Base-by-base conservation (phyloP, 345 rosid species). In the Melastoma malabathricum region DNA sequence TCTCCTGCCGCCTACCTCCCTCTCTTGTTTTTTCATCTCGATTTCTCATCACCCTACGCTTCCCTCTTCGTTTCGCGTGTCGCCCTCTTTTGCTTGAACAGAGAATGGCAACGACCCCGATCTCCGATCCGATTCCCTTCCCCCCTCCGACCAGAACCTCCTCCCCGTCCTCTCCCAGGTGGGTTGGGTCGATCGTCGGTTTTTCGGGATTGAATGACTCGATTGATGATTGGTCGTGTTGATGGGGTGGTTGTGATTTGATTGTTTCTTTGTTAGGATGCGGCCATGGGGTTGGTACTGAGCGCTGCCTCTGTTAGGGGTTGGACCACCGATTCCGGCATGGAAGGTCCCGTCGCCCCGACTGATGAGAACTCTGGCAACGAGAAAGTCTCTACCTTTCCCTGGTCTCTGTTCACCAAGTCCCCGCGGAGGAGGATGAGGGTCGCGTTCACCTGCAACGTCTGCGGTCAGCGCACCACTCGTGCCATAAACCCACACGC, bases 371-470 rank as follows among this genome's bases (percentile, higher is more conserved):
- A 71, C 46, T 66, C 66, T 23, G 57, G 54, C 51, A 63, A 67
- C 51, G 88, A 68, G 56, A 80, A 61, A 48, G 73, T 84, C 38
- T 84, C 94, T 14, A 88, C 97, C 54, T 69, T 88, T 43, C 97
- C 97, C 3, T 88, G 97, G 92, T 88, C 94, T 25, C 77, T 84
- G 48, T 84, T 88, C 72, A 84, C 92, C 38, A 84, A 78, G 68
- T 88, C 97, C 3, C 97, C 94, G 0, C 94, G 94, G 18, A 62
- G 94, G 68, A 75, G 97, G 53, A 88, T 84, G 94, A 94, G 88
- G 19, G 97, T 88, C 29, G 92, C 94, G n/a, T 88, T 88, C 73
- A 88, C 94, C 57, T 88, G 97, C 71, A 88, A 88, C 44, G 73
- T 88, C 20, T 82, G 97, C 55, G 86, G 94, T 4, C 94, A 88